Evolutionary conservation across 805 yeast genomes (phyloP).

Genomic region (Wickerhamomyces chambardii): DNA sequence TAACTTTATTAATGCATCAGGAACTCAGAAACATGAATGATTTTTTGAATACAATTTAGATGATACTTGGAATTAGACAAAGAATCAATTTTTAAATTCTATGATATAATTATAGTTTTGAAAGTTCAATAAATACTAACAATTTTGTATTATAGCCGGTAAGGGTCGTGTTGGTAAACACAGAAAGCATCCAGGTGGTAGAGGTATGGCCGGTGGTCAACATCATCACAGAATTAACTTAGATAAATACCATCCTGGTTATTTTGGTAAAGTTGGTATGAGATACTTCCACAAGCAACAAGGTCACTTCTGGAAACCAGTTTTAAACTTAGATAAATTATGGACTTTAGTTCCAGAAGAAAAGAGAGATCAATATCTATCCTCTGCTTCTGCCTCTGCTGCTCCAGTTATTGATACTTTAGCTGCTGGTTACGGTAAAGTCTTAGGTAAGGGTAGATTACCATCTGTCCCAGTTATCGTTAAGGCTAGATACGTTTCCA

Average conservation of each 20-base stretch:
- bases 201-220: slow-evolving; percentile 99
- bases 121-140: slow-evolving; percentile 21
- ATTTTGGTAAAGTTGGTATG: slow-evolving; percentile 99
- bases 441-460: slow-evolving; percentile 97
- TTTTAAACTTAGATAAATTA: slow-evolving; percentile 94
- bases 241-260: slow-evolving; percentile 99
- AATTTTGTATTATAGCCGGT: slow-evolving; percentile 65
- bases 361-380: slow-evolving; percentile 88
- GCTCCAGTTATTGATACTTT: slow-evolving; percentile 99
- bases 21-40: no score
- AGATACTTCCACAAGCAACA: slow-evolving; percentile 97
- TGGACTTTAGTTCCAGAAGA: slow-evolving; percentile 95
- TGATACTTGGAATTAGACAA: no score
- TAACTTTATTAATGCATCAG: no score
- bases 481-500: slow-evolving; percentile 98
- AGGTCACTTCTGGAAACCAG: slow-evolving; percentile 96
- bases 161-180: slow-evolving; percentile 99
- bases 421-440: slow-evolving; percentile 99
- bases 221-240: slow-evolving; percentile 99
- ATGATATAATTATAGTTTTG: no score
- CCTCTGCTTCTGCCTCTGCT: slow-evolving; percentile 74
- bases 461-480: slow-evolving; percentile 98
- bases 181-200: slow-evolving; percentile 99
- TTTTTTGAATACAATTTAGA: no score
- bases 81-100: background rate